A percentile compares a stretch with the other conserved stretches of the same genome.
These are phyloP conservation scores for Diplodia intermedia DNA, from an alignment of 2,329 filamentous ascomycete genomes.

Conservation along the genomic window DNA sequence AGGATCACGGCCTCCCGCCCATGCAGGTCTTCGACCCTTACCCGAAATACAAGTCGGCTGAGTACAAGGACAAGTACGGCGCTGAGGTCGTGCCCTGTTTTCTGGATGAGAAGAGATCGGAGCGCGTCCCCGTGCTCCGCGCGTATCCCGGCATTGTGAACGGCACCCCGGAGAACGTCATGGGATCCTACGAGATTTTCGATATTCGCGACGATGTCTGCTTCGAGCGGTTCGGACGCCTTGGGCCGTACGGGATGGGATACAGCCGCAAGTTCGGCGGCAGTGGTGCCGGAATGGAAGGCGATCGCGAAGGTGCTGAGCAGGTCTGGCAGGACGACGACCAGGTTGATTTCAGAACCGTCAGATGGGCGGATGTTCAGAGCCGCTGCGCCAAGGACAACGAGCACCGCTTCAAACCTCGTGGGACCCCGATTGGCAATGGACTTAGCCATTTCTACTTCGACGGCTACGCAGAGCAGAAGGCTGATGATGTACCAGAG, in stretches of 20 bases:
- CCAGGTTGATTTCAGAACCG: constrained; percentile 76
- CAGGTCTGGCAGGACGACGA: constrained; percentile 74
- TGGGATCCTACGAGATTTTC: constrained; percentile 86
- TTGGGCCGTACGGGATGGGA: constrained; percentile 88
- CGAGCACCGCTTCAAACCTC: constrained; percentile 67
- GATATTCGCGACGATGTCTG: constrained; percentile 84
- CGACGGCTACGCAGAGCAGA: constrained; percentile 47
- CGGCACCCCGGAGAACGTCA: constrained; percentile 82
- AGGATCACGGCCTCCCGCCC: constrained; percentile 42
- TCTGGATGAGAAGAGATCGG: constrained; percentile 69
- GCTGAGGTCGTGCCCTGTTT: constrained; percentile 75
- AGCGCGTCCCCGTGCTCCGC: constrained; percentile 72
- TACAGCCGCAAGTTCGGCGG: constrained; percentile 82
- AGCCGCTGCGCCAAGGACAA: constrained; percentile 76
- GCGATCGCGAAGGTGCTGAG: constrained; percentile 81
- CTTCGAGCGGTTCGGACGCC: constrained; percentile 88
- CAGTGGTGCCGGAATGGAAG: constrained; percentile 82
- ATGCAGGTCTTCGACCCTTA: constrained; percentile 69
- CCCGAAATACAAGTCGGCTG: constrained; percentile 64
- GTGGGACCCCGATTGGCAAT: constrained; percentile 38
- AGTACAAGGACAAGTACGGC: constrained; percentile 64
- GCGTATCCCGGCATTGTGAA: constrained; percentile 79
- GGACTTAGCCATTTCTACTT: constrained; percentile 48
- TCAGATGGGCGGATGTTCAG: constrained; percentile 83
- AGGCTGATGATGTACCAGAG: constrained; percentile 34